A percentile compares a stretch with the other conserved stretches of the same genome.
Conservation (phyloP, 2,329 filamentous ascomycete species). For the Cladophialophora immunda region DNA sequence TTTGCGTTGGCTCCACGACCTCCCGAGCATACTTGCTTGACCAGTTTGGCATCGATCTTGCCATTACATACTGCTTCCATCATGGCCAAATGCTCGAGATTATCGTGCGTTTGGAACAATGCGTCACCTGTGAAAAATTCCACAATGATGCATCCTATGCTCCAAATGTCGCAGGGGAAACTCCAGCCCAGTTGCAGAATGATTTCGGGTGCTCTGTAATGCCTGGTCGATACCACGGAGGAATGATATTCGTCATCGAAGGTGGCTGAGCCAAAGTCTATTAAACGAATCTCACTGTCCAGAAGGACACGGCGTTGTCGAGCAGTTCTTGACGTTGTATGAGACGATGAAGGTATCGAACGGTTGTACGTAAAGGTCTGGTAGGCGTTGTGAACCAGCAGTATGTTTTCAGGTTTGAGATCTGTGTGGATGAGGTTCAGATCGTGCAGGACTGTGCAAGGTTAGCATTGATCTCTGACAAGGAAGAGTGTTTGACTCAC, state of each 20-base stretch:
- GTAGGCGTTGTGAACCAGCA: conserved; percentile 70
- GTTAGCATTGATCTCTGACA: conserved; percentile 42
- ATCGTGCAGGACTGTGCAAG: conserved; percentile 81
- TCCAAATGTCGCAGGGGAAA: conserved; percentile 74
- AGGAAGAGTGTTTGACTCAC: conserved; percentile 63
- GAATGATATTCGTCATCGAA: conserved; percentile 75
- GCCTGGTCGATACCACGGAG: conserved; percentile 71
- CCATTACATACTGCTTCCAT: conserved; percentile 70
- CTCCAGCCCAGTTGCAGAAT: conserved; percentile 74
- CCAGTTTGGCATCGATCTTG: conserved; percentile 64
- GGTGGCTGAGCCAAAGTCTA: conserved; percentile 73
- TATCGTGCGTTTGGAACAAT: conserved; percentile 74
- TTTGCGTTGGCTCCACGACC: conserved; percentile 59
- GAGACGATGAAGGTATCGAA: conserved; percentile 71
- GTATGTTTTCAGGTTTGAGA: conserved; percentile 70
- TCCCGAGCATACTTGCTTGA: conserved; percentile 61
- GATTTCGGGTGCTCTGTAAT: conserved; percentile 73
- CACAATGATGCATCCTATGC: conserved; percentile 73
- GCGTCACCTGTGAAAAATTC: conserved; percentile 75
- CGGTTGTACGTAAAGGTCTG: conserved; percentile 76
- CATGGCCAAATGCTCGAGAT: conserved; percentile 73
- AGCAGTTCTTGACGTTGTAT: conserved; percentile 64
- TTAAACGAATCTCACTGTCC: conserved; percentile 72
- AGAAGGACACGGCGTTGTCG: conserved; percentile 70
- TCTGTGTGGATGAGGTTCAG: conserved; percentile 93